Base-by-base conservation (phyloP, 1,284 basidiomycete species). In the Cryptococcus floricola region DNA sequence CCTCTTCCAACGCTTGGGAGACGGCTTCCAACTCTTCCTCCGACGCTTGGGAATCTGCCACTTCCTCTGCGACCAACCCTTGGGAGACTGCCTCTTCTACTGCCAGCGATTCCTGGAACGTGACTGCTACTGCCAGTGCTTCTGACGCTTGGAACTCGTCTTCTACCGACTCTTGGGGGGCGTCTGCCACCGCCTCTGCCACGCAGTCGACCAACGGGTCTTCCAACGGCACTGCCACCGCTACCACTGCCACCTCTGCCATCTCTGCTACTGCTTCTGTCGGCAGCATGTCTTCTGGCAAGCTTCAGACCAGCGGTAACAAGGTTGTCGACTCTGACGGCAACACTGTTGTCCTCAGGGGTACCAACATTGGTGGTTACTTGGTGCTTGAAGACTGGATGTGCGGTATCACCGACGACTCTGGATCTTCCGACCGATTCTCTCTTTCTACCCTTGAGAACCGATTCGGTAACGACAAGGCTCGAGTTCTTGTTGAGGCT, bases 311-410 rank as follows among this genome's bases (percentile, higher is more conserved):
- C 7, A 58, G 55, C 13, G 69, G 69, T 13, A 65, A 56, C 48
- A 63, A 63, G 44, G 54, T 71, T 54, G 67, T 71, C 48, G 67
- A 69, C 57, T 43, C 59, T 19, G 54, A 45, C 47, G 69, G 69
- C 39, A 71, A 69, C 57, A 54, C 55, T 18, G 63, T 71, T 48
- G 57, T 68, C 43, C 59, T 67, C 47, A 57, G 57, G n/a, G 69
- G 69, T 48, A 62, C 59, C 54, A 71, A 71, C 63, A 58, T 71
- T 39, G 69, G 69, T 48, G 69, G 69, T 38, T 71, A 67, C 67
- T 56, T 71, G 50, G 69, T 71, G 12, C 61, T 62, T 50, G 69
- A 71, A 49, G 66, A 71, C 58, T 71, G 69, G 69, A 71, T 71
- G 69, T 65, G 63, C 50, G 69, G 69, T 58, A 71, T 71, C 52